These are phyloP conservation scores for Clarireedia paspali DNA, from an alignment of 2,329 filamentous ascomycete species.

Conservation along the genomic window DNA sequence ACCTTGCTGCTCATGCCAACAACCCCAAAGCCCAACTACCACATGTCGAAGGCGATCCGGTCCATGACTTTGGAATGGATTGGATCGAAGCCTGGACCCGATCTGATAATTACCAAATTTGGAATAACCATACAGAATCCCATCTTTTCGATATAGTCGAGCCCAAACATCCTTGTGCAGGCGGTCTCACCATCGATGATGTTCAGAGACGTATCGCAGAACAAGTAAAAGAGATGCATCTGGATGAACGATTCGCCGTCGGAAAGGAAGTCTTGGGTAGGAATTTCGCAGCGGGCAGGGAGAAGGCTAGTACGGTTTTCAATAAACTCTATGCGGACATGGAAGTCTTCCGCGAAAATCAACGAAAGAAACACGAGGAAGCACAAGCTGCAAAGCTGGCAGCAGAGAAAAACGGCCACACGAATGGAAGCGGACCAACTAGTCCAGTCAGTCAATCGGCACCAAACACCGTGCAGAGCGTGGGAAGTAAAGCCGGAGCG, in stretches of 20 bases:
- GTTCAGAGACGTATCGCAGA: conserved; percentile 83
- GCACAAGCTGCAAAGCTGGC: conserved; percentile 28
- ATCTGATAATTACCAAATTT: conserved; percentile 89
- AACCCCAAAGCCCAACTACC: conserved; percentile 55
- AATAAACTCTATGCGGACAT: conserved; percentile 87
- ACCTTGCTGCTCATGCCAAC: conserved; percentile 44
- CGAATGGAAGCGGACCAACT: conserved; percentile 6
- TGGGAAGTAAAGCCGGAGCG: conserved; percentile 49
- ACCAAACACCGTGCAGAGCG: conserved; percentile 39
- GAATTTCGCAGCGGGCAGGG: conserved; percentile 78
- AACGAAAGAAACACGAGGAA: conserved; percentile 56
- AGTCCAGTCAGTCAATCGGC: conserved; percentile 28
- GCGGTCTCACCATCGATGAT: conserved; percentile 87
- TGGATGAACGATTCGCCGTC: conserved; percentile 82
- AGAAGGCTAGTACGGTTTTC: conserved; percentile 81
- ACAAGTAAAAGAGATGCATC: conserved; percentile 87
- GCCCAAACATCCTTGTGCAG: conserved; percentile 86
- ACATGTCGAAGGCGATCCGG: conserved; percentile 74
- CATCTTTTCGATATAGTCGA: conserved; percentile 93
- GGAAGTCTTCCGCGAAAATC: conserved; percentile 69
- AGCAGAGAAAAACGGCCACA: conserved; percentile 18
- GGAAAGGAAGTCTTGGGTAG: conserved; percentile 81
- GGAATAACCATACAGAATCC: conserved; percentile 70
- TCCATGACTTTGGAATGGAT: conserved; percentile 72
- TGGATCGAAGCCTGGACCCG: conserved; percentile 83